phyloP scores from a whole-genome alignment of 805 yeast species.

The Maudiozyma turicensis region DNA sequence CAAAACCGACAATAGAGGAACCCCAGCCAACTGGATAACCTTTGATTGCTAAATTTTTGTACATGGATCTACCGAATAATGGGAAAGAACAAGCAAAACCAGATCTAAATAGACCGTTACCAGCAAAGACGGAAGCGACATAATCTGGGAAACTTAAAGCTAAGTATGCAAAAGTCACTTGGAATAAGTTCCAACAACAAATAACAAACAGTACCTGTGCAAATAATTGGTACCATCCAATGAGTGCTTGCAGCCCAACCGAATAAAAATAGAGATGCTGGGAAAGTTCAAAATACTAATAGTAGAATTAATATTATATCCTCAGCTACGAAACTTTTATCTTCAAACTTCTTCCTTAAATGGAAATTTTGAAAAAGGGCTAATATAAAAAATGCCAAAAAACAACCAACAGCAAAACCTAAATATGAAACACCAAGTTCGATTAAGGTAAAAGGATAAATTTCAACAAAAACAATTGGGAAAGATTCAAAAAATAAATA shows the following conservation, averaged over 20 bases:
- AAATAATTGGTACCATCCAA: constrained; percentile 41
- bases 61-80: constrained; percentile 52
- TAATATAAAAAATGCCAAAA: constrained; percentile 26
- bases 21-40: constrained; percentile 54
- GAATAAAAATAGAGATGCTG: constrained; percentile 36
- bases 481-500: constrained; percentile 67
- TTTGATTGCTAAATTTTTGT: constrained; percentile 36
- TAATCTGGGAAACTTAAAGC: constrained; percentile 38
- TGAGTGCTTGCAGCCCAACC: constrained; percentile 42
- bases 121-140: constrained; percentile 49
- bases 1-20: constrained; percentile 36
- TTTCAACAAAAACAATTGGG: constrained; percentile 57
- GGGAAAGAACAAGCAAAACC: constrained; percentile 50
- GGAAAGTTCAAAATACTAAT: constrained; percentile 33
- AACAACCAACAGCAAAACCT: constrained; percentile 23
- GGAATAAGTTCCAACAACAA: constrained; percentile 39
- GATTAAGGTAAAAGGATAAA: constrained; percentile 42
- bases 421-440: constrained; percentile 45
- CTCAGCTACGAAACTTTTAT: constrained; percentile 31
- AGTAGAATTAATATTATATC: constrained; percentile 32
- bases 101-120: constrained; percentile 41
- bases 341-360: constrained; percentile 19
- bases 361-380: constrained; percentile 21
- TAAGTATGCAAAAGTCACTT: constrained; percentile 40
- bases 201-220: constrained; percentile 33